A percentile compares a stretch with the other conserved stretches of the same genome.
Evolutionary conservation across 2,329 filamentous ascomycete species (phyloP).

Genomic region (Aspergillus pseudoglaucus): DNA sequence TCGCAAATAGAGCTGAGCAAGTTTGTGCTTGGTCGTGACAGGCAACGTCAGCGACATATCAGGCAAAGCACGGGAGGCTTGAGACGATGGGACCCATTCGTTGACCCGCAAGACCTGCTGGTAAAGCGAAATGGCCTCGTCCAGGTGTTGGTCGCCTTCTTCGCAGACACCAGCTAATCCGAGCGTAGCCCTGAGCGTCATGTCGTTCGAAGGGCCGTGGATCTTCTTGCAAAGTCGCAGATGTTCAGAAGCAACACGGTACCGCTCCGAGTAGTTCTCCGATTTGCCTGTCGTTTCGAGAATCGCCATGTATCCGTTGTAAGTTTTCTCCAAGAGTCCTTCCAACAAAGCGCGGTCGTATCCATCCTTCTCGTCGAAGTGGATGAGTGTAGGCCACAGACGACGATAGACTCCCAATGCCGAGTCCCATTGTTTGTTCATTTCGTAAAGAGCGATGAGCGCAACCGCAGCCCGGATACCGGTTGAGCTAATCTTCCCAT

Average conservation of each 20-base stretch:
- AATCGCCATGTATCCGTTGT: slow-evolving; percentile 44
- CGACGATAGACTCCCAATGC: slow-evolving; percentile 42
- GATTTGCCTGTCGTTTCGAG: slow-evolving; percentile 38
- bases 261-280: slow-evolving; percentile 39
- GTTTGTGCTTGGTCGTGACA: slow-evolving; percentile 44
- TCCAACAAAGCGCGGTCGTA: slow-evolving; percentile 33
- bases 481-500: slow-evolving; percentile 27
- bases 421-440: slow-evolving; percentile 39
- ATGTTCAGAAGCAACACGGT: slow-evolving; percentile 45
- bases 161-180: slow-evolving; percentile 44
- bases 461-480: slow-evolving; percentile 43
- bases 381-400: slow-evolving; percentile 44
- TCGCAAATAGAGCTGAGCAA: slow-evolving; percentile 45
- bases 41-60: slow-evolving; percentile 34
- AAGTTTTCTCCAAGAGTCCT: slow-evolving; percentile 41
- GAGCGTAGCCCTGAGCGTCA: slow-evolving; percentile 34
- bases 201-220: slow-evolving; percentile 28
- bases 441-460: slow-evolving; percentile 42
- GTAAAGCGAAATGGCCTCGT: slow-evolving; percentile 43
- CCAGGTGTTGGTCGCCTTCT: slow-evolving; percentile 35
- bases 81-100: slow-evolving; percentile 29
- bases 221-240: slow-evolving; percentile 40
- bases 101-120: slow-evolving; percentile 40
- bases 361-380: slow-evolving; percentile 34
- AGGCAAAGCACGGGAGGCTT: slow-evolving; percentile 21